A percentile compares a stretch with the other conserved stretches of the same genome.
Evolutionary conservation across 257 asterid species (phyloP).

Genomic region (Capsicum baccatum): DNA sequence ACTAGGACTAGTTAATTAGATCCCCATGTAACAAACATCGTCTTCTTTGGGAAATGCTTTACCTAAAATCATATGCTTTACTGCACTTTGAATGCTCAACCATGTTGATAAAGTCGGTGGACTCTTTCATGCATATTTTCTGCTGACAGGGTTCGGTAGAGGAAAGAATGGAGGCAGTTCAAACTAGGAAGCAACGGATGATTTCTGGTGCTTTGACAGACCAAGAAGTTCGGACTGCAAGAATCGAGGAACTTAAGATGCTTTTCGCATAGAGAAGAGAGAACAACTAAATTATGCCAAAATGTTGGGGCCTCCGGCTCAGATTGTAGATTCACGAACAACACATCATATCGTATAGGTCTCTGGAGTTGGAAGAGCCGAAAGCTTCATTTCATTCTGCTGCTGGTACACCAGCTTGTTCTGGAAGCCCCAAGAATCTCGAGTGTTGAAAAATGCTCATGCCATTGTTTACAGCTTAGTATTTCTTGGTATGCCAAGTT

Average conservation of each 20-base stretch:
- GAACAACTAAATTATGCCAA: neutral
- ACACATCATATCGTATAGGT: neutral
- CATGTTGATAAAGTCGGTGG: neutral
- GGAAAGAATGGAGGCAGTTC: constrained; percentile 97
- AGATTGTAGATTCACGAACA: neutral
- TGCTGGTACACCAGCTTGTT: neutral
- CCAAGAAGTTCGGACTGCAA: constrained; percentile 94
- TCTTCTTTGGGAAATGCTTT: neutral
- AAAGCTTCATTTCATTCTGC: neutral
- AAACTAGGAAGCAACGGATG: constrained; percentile 91
- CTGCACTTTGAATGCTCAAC: constrained; percentile 9
- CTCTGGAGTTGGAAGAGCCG: too few relatives aligned
- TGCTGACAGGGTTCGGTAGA: constrained; percentile 82
- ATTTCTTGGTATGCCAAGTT: neutral
- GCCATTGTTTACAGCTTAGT: neutral
- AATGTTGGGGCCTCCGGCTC: constrained; percentile 21
- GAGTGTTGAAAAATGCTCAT: neutral
- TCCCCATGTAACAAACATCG: neutral
- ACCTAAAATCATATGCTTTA: neutral
- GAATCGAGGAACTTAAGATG: constrained; percentile 92
- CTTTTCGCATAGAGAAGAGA: constrained; percentile 67
- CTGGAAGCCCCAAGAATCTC: neutral
- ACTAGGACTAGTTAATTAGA: neutral
- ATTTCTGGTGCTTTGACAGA: constrained; percentile 95
- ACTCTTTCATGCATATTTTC: constrained; percentile 11